Conservation (phyloP, 352 stramenopile genomes). For the Globisporangium iwayamae region DNA sequence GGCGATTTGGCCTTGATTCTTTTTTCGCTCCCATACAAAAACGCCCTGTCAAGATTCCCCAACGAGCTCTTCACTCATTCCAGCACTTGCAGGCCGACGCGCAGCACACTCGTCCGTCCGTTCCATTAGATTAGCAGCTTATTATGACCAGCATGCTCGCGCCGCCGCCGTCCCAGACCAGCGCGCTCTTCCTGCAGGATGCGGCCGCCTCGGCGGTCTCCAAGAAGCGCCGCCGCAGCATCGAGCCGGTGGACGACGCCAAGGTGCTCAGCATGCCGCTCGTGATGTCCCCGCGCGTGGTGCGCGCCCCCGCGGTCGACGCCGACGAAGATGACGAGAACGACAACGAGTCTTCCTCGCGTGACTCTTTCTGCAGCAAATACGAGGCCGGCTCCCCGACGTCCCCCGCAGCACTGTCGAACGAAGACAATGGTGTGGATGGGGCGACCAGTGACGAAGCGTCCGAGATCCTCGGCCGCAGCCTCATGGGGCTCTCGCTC, state of each 20-base stretch:
- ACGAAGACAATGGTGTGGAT: conserved; percentile 12
- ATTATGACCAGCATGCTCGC: conserved; percentile 44
- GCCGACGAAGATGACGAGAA: conserved; percentile 17
- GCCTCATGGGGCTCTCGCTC: conserved; percentile 72
- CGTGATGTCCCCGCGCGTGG: conserved; percentile 28
- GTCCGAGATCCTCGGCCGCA: conserved; percentile 42
- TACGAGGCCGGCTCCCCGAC: conserved; percentile 16
- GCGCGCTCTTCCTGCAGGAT: conserved; percentile 25
- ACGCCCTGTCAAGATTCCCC: neutral
- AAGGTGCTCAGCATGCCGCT: conserved; percentile 57
- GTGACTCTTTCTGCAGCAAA: conserved; percentile 15
- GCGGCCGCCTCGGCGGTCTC: conserved; percentile 17
- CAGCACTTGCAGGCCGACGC: conserved; percentile 12
- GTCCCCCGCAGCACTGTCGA: conserved; percentile 13
- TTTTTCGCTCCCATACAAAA: conserved; percentile 11
- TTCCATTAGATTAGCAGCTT: neutral
- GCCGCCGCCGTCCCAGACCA: conserved; percentile 21
- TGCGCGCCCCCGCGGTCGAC: conserved; percentile 20
- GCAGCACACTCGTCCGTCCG: neutral
- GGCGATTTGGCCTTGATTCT: conserved; percentile 9
- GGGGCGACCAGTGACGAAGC: conserved; percentile 22
- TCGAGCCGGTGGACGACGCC: conserved; percentile 49
- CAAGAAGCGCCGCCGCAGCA: conserved; percentile 68
- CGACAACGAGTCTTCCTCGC: conserved; percentile 7
- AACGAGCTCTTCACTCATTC: conserved; percentile 6